Conservation (phyloP, 129 eudicot species). For the Tanacetum coccineum region DNA sequence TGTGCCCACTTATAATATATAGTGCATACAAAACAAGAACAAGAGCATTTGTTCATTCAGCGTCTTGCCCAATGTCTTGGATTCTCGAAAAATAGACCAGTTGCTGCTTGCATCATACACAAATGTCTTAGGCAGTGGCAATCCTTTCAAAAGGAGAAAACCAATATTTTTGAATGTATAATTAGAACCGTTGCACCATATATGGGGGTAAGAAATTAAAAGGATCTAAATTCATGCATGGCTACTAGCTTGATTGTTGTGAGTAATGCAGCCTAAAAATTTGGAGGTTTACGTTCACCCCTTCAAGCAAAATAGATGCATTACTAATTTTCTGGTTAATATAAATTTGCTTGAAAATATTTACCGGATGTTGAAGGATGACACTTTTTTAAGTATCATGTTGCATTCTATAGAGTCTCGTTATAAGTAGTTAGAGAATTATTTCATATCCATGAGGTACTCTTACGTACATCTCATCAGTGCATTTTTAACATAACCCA, state of each 20-base stretch:
- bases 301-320: too few relatives aligned
- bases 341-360: too few relatives aligned
- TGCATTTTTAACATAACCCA: conserved; percentile 2
- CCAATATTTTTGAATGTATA: conserved; percentile 84
- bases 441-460: too few relatives aligned
- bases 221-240: neutral
- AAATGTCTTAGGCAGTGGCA: conserved; percentile 90
- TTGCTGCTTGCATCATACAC: conserved; percentile 92
- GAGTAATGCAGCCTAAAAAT: too few relatives aligned
- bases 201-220: conserved; percentile 56
- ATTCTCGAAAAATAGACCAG: conserved; percentile 83
- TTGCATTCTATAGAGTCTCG: too few relatives aligned
- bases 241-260: neutral
- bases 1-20: conserved; percentile 69
- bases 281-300: too few relatives aligned
- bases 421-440: too few relatives aligned
- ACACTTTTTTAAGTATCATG: too few relatives aligned
- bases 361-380: too few relatives aligned
- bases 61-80: conserved; percentile 85
- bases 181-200: conserved; percentile 77
- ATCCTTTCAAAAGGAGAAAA: conserved; percentile 75
- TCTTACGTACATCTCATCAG: neutral
- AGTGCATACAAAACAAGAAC: conserved; percentile 72
- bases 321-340: too few relatives aligned
- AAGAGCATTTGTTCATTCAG: conserved; percentile 84